Conservation (phyloP, 345 rosid genomes). For the Arabidopsis suecica region DNA sequence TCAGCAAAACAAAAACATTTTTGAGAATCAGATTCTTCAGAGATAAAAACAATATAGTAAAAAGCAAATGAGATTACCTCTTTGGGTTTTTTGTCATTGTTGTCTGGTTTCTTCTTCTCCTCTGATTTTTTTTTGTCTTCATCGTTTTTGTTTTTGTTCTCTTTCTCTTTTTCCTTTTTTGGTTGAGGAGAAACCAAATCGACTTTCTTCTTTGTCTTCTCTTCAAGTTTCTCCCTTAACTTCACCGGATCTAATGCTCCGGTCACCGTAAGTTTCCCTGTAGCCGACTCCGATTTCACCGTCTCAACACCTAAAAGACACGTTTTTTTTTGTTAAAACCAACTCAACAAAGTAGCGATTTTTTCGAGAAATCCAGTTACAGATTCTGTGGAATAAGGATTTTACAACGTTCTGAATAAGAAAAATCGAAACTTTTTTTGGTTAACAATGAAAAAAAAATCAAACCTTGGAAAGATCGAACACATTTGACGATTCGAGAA, state of each 20-base stretch:
- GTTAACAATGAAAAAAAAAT: neutral
- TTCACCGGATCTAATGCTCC: conserved; percentile 74
- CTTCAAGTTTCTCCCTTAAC: conserved; percentile 50
- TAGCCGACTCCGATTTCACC: conserved; percentile 60
- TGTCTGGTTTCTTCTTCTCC: conserved; percentile 50
- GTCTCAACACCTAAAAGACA: conserved; percentile 63
- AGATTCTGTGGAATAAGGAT: conserved; percentile 10
- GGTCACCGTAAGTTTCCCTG: conserved; percentile 68
- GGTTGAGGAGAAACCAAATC: conserved; percentile 55
- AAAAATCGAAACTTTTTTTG: neutral
- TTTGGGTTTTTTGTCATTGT: conserved; percentile 49
- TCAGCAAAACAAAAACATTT: neutral
- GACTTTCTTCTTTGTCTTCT: conserved; percentile 62
- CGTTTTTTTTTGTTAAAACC: conserved; percentile 7
- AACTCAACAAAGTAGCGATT: neutral
- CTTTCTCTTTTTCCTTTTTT: conserved; percentile 49
- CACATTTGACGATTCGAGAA: conserved; percentile 50
- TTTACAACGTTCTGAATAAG: conserved; percentile 26
- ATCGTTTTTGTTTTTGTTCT: conserved; percentile 48
- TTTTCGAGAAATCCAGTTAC: neutral
- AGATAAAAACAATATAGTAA: conserved; percentile 8
- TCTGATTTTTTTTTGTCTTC: conserved; percentile 52
- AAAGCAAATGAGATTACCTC: conserved; percentile 12
- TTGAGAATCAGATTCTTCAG: conserved; percentile 22
- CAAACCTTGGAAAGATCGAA: conserved; percentile 63